These are phyloP conservation scores for Plasmodium sp. DNA, from an alignment of 169 alveolate genomes.

Conservation along the genomic window DNA sequence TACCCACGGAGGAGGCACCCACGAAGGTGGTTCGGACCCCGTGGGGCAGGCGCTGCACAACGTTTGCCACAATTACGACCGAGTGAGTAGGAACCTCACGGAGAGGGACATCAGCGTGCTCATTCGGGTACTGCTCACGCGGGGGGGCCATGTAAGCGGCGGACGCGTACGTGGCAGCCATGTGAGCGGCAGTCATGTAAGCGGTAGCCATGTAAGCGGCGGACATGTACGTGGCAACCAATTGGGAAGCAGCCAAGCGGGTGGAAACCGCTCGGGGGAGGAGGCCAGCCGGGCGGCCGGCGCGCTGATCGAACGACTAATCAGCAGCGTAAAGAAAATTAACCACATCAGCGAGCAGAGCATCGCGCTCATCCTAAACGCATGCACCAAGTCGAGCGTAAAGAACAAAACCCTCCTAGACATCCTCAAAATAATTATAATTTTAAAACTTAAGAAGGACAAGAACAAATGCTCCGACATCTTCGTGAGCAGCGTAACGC, in stretches of 20 bases:
- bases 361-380: conserved; percentile 66
- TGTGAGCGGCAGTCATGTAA: no score
- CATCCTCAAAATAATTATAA: conserved; percentile 28
- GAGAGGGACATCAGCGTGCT: conserved; percentile 53
- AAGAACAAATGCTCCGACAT: conserved; percentile 64
- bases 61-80: background rate
- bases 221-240: no score
- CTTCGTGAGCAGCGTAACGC: conserved; percentile 58
- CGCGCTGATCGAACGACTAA: background rate
- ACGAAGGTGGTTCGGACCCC: background rate
- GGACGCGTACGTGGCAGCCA: no score
- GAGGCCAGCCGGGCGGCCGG: background rate
- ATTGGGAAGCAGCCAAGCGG: background rate
- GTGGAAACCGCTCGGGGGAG: no score
- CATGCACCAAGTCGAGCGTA: conserved; percentile 23
- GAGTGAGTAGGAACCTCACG: background rate
- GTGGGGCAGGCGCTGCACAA: background rate
- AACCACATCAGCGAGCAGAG: conserved; percentile 71
- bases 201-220: no score
- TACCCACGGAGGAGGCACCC: background rate
- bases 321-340: conserved; percentile 11
- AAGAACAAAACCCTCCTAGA: conserved; percentile 39
- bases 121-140: conserved; percentile 7
- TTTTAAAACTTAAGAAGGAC: conserved; percentile 54
- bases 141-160: background rate